A percentile compares a stretch with the other conserved stretches of the same genome.
Conservation (phyloP, 1,284 basidiomycete species). For the Xanthoconium separans region DNA sequence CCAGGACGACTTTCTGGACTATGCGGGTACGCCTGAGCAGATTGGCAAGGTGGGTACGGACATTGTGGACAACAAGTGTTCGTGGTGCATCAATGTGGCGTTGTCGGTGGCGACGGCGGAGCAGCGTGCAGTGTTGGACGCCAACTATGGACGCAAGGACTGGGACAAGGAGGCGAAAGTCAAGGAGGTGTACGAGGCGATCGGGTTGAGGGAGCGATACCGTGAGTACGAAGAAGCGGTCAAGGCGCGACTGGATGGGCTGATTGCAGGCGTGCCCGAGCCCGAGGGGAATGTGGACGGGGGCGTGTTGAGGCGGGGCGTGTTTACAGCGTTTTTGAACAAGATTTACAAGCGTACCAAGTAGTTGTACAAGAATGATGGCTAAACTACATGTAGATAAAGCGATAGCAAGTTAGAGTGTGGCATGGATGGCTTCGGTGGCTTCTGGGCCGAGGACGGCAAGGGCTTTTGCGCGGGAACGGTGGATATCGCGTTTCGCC, state of each 20-base stretch:
- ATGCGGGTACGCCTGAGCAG: constrained; percentile 84
- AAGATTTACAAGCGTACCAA: constrained; percentile 17
- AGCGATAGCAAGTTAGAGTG: neutral
- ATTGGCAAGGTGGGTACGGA: constrained; percentile 98
- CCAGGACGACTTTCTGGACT: constrained; percentile 98
- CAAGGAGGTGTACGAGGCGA: constrained; percentile 67
- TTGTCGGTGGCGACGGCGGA: constrained; percentile 56
- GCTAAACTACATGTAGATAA: neutral
- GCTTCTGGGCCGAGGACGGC: constrained; percentile 6
- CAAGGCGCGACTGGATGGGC: constrained; percentile 54
- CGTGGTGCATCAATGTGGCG: constrained; percentile 94
- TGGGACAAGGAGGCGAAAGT: constrained; percentile 53
- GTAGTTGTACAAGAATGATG: neutral
- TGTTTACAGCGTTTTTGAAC: constrained; percentile 31
- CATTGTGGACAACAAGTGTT: constrained; percentile 99
- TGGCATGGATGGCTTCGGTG: neutral
- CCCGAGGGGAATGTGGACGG: constrained; percentile 28
- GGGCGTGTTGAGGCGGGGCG: constrained; percentile 51
- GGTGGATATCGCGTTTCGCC: constrained; percentile 10
- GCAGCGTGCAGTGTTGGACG: constrained; percentile 64
- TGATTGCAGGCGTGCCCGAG: constrained; percentile 64
- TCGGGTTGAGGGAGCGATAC: constrained; percentile 63
- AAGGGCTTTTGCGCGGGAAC: constrained; percentile 15
- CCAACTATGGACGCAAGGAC: constrained; percentile 88
- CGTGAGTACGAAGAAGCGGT: constrained; percentile 65